Evolutionary conservation across 2,329 filamentous ascomycete genomes (phyloP).

Genomic region (Diaporthe vexans): DNA sequence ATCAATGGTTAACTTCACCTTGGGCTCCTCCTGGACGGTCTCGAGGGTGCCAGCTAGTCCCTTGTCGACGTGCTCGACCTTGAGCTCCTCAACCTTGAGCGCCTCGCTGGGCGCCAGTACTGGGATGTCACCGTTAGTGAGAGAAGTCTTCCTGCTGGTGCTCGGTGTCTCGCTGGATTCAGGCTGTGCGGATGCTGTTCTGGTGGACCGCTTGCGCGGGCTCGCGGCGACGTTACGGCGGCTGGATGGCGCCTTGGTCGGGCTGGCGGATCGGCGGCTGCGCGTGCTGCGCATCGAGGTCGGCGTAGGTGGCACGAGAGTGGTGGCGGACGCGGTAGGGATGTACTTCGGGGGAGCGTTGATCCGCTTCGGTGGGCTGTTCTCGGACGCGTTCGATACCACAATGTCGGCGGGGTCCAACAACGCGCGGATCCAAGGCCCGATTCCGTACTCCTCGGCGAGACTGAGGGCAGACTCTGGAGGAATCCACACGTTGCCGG

Average conservation of each 20-base stretch:
- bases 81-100: slow-evolving; percentile 46
- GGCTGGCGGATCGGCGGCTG: slow-evolving; percentile 70
- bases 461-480: slow-evolving; percentile 85
- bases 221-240: slow-evolving; percentile 62
- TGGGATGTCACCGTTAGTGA: slow-evolving; percentile 49
- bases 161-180: slow-evolving; percentile 53
- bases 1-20: slow-evolving; percentile 79
- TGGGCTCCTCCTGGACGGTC: slow-evolving; percentile 67
- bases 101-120: slow-evolving; percentile 35
- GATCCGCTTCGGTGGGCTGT: slow-evolving; percentile 79
- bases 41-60: slow-evolving; percentile 64
- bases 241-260: slow-evolving; percentile 59
- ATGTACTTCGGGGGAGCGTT: slow-evolving; percentile 82
- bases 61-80: slow-evolving; percentile 64
- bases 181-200: slow-evolving; percentile 56
- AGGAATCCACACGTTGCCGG: slow-evolving; percentile 96
- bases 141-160: slow-evolving; percentile 46
- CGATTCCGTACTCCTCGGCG: slow-evolving; percentile 88
- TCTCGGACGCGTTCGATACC: slow-evolving; percentile 64
- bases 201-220: slow-evolving; percentile 67
- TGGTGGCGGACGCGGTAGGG: slow-evolving; percentile 55
- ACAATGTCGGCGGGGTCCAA: slow-evolving; percentile 88
- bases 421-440: slow-evolving; percentile 90
- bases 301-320: slow-evolving; percentile 65
- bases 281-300: slow-evolving; percentile 62